These are phyloP conservation scores for Phytopythium montanum DNA, from an alignment of 352 stramenopile species.

Conservation along the genomic window DNA sequence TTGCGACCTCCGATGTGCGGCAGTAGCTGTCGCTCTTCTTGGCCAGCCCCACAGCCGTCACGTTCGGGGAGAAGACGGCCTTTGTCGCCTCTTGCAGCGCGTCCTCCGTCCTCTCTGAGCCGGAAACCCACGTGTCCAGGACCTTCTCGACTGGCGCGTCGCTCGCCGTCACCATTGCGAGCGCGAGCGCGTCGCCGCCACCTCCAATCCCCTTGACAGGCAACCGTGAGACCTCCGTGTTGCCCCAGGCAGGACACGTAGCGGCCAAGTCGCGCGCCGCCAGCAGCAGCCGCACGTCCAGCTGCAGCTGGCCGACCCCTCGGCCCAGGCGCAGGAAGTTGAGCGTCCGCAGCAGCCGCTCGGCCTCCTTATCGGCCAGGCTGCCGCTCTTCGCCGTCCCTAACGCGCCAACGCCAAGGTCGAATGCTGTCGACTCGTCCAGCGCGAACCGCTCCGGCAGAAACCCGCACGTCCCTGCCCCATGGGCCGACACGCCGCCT, in stretches of 20 bases:
- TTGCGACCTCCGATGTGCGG: neutral
- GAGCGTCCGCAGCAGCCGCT: conserved; percentile 22
- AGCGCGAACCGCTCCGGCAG: conserved; percentile 17
- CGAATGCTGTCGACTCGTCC: conserved; percentile 19
- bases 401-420: conserved; percentile 15
- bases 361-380: conserved; percentile 21
- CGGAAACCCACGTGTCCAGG: conserved; percentile 23
- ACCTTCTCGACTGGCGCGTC: conserved; percentile 15
- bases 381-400: neutral
- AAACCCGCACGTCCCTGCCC: conserved; percentile 16
- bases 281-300: conserved; percentile 30
- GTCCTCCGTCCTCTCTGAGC: neutral
- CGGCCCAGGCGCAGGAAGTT: conserved; percentile 26
- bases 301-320: conserved; percentile 12
- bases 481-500: conserved; percentile 12
- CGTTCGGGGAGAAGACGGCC: conserved; percentile 18
- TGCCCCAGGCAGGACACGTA: conserved; percentile 12
- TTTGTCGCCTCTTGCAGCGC: neutral
- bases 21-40: conserved; percentile 15
- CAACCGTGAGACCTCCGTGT: neutral
- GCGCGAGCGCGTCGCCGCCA: conserved; percentile 11
- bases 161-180: conserved; percentile 16
- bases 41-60: conserved; percentile 24
- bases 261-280: conserved; percentile 24
- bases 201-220: conserved; percentile 8